A percentile compares a stretch with the other conserved stretches of the same genome.
Evolutionary conservation across 2,329 filamentous ascomycete genomes (phyloP).

Genomic region (Aphanoascus verrucosus): DNA sequence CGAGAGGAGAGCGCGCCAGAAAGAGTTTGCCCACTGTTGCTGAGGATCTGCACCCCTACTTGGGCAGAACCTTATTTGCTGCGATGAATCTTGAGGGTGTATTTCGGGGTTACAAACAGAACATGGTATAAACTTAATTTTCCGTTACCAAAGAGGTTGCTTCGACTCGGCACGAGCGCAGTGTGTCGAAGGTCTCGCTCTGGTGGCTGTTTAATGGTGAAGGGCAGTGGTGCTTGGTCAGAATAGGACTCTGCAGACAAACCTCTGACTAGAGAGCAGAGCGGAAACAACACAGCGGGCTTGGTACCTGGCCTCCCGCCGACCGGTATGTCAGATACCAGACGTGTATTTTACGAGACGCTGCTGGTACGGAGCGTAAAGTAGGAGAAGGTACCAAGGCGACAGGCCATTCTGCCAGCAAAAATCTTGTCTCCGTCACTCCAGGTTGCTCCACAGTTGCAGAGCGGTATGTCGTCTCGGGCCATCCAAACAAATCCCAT

Average conservation of each 20-base stretch:
- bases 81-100: neutral
- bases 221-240: too few relatives aligned
- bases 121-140: neutral
- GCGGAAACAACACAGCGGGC: too few relatives aligned
- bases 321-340: neutral
- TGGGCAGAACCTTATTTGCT: neutral
- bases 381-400: neutral
- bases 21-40: neutral
- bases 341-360: neutral
- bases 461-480: conserved; percentile 4
- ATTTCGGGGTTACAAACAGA: conserved; percentile 2
- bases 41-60: conserved; percentile 2
- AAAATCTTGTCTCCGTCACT: conserved; percentile 3
- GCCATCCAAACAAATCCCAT: conserved; percentile 6
- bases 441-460: neutral
- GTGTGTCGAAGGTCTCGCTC: too few relatives aligned
- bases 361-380: neutral
- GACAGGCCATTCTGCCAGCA: neutral
- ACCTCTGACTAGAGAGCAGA: too few relatives aligned
- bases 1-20: neutral
- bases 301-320: neutral
- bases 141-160: neutral
- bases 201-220: too few relatives aligned
- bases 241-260: too few relatives aligned
- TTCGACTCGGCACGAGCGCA: too few relatives aligned